Evolutionary conservation across 352 stramenopile genomes (phyloP), one percentile per base, ranked within the genome.

Genomic region (Phytophthora constricta): DNA sequence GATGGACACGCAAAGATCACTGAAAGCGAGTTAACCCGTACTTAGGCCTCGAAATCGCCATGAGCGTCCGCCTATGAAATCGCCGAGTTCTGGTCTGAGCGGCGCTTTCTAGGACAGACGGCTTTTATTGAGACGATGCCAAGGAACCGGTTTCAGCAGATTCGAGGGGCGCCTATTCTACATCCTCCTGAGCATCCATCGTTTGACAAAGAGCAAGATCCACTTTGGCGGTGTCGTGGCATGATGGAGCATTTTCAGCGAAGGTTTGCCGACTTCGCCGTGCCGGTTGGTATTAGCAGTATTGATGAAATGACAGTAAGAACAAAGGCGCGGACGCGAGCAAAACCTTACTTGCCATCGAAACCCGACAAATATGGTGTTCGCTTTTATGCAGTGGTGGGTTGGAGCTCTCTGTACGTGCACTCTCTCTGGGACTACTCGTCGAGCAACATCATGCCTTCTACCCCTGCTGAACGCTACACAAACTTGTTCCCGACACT

Each of bases 11-110:
- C n/a, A n/a, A n/a, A n/a, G n/a, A n/a, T n/a, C n/a, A n/a, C n/a
- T n/a, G n/a, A n/a, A n/a, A n/a, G n/a, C n/a, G n/a, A n/a, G n/a
- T n/a, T n/a, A n/a, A n/a, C n/a, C n/a, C n/a, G n/a, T n/a, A 63
- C 20, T 42, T 57, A 31, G 52, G 61, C 3, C 52, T 68, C 1
- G 61, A 62, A n/a, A 62, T 68, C 26, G 45, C 33, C 0, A 58
- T 62, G 52, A 41, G 34, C 11, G 20, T 68, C 9, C 62, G 61
- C 9, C 34, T 34, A 2, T 26, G 51, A 62, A 0, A 68, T 68
- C 9, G 37, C 52, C 7, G 45, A 58, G 16, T 54, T 54, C 13
- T 68, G 45, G 61, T 58, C 61, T 3, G 46, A 58, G 11, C 19
- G 26, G 2, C 42, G 52, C 3, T 62, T 68, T 27, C 37, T 68